Evolutionary conservation across 2,329 filamentous ascomycete genomes (phyloP), one percentile per base, ranked within the genome.

Genomic region (Stachybotrys elegans): DNA sequence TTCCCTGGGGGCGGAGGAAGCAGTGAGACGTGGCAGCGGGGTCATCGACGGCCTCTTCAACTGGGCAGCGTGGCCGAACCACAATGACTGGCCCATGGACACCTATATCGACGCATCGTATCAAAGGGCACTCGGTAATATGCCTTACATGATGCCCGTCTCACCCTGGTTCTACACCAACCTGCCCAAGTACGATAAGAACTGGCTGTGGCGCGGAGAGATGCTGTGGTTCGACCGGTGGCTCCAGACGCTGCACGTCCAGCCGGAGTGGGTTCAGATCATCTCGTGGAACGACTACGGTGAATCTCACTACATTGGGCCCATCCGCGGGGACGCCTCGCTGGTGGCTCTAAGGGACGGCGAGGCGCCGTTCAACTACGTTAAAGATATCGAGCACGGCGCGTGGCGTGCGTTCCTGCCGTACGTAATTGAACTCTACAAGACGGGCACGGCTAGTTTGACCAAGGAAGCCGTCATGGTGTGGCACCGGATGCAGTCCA

Each of bases 151-250:
- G 70, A 77, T 77, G 72, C 68, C 73, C 3, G 70, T 78, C n/a
- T 73, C 72, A 0, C 76, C 77, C 0, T 79, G 75, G 76, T 81
- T 81, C 58, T 81, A 73, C 58, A 81, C 80, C 40, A 75, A 79
- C 46, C 62, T 82, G 3, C 72, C 76, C 0, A 63, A 66, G 6
- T 82, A 71, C 52, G 59, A 64, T 34, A 83, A 83, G 62, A 79
- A 81, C 55, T 84, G 80, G 79, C 64, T 82, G 6, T 84, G 76
- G 68, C 69, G 71, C 19, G 76, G 78, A n/a, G 80, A 83, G 50
- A 66, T 73, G 44, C 59, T 84, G 12, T 85, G 81, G 79, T 72
- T 70, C 48, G 66, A 78, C 43, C 73, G 80, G 8, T 83, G 79
- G 80, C 60, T 69, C 9, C 53, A 68, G 72, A 42, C 81, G 63